phyloP scores from a whole-genome alignment of 345 rosid species.

The Ailanthus altissimus region DNA sequence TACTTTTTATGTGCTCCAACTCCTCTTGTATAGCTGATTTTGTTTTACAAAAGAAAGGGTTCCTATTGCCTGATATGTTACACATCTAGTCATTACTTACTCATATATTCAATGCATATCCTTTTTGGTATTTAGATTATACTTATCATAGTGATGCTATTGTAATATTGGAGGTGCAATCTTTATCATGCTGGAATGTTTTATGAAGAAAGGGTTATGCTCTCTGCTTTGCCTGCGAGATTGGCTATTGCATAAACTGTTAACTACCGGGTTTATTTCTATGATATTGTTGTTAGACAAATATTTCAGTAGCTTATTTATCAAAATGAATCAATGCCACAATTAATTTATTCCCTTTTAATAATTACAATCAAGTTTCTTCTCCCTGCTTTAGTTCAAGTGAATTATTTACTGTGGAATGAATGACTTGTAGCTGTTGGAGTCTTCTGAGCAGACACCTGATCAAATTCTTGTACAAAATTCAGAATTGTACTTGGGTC shows the following conservation, averaged over 20 bases:
- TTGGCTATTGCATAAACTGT: background rate
- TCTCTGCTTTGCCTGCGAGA: background rate
- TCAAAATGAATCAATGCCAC: background rate
- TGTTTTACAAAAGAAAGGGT: background rate
- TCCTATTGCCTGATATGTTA: background rate
- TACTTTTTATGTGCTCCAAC: background rate
- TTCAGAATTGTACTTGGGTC: constrained; percentile 34
- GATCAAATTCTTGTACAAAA: constrained; percentile 37
- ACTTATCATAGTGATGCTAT: background rate
- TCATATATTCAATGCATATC: background rate
- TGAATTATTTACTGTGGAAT: constrained; percentile 7
- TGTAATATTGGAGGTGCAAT: background rate
- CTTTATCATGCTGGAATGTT: background rate
- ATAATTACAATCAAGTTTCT: background rate
- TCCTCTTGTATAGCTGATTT: background rate
- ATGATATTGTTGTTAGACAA: background rate
- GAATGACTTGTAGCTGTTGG: constrained; percentile 6
- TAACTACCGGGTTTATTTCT: background rate
- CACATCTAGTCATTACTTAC: background rate
- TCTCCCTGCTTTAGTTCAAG: background rate
- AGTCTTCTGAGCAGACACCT: constrained; percentile 26
- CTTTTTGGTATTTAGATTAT: background rate
- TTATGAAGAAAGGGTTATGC: background rate
- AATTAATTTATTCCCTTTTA: background rate
- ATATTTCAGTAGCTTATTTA: background rate